These are phyloP conservation scores for Mycena indigotica DNA, from an alignment of 768 basidiomycete genomes.

Conservation along the genomic window DNA sequence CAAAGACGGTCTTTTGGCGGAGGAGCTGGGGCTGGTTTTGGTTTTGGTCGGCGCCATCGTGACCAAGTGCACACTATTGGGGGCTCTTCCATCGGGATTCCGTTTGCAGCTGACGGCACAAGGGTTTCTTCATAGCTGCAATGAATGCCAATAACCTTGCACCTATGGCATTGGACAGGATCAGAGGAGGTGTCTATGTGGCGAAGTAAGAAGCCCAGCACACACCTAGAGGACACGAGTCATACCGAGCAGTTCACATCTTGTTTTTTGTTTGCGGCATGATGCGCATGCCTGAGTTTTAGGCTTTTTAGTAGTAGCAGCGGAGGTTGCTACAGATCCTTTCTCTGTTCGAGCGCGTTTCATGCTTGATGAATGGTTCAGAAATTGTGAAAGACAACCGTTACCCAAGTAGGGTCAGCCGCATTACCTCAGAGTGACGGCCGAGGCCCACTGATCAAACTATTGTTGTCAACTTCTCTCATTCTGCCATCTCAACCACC, in stretches of 20 bases:
- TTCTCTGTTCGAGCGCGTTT: background rate
- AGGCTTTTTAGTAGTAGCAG: conserved; percentile 35
- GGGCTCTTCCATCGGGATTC: background rate
- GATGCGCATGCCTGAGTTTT: conserved; percentile 45
- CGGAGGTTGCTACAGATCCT: conserved; percentile 1
- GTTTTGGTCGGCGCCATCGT: background rate
- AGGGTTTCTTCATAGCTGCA: conserved; percentile 41
- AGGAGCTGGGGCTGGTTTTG: background rate
- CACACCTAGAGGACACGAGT: background rate
- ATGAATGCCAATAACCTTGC: conserved; percentile 40
- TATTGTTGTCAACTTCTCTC: too few species aligned
- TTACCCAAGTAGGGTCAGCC: too few species aligned
- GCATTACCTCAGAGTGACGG: too few species aligned
- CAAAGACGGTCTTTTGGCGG: conserved; percentile 25
- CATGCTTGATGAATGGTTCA: background rate
- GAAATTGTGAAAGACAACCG: too few species aligned
- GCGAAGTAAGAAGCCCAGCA: too few species aligned
- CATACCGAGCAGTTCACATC: conserved; percentile 45
- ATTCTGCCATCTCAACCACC: too few species aligned
- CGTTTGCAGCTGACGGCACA: background rate
- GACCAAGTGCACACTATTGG: background rate
- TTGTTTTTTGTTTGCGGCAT: conserved; percentile 47
- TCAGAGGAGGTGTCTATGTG: conserved; percentile 3
- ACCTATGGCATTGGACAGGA: conserved; percentile 41
- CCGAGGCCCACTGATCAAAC: too few species aligned